phyloP scores from a whole-genome alignment of 2,329 filamentous ascomycete genomes.

The Fusarium citri region DNA sequence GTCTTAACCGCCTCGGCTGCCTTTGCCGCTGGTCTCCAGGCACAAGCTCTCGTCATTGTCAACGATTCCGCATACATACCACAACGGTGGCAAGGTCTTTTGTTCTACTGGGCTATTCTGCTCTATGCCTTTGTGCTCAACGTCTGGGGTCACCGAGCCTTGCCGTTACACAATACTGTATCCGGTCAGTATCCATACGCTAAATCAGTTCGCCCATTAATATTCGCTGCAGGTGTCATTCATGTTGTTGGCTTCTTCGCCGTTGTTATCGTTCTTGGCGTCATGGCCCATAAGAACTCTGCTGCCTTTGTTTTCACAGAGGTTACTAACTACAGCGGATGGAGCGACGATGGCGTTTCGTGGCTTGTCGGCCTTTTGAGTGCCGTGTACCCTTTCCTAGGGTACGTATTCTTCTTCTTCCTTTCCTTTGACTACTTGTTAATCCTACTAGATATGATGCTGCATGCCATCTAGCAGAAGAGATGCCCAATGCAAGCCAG shows the following conservation, averaged over 20 bases:
- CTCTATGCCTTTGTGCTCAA: conserved; percentile 54
- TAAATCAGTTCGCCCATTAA: background rate
- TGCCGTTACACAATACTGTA: conserved; percentile 52
- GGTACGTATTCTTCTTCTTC: conserved; percentile 34
- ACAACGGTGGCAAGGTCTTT: conserved; percentile 58
- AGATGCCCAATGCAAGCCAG: conserved; percentile 49
- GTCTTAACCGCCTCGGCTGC: conserved; percentile 61
- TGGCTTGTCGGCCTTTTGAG: conserved; percentile 51
- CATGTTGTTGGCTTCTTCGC: conserved; percentile 47
- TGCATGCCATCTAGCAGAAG: conserved; percentile 50
- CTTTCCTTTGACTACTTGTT: background rate
- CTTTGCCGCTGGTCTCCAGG: conserved; percentile 58
- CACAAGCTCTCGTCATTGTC: conserved; percentile 57
- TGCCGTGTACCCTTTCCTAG: conserved; percentile 50
- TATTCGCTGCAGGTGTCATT: conserved; percentile 36
- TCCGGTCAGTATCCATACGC: conserved; percentile 12
- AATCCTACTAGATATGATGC: conserved; percentile 48
- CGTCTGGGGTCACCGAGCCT: conserved; percentile 54
- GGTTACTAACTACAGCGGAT: conserved; percentile 49
- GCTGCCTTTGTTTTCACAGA: conserved; percentile 49
- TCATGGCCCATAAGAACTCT: conserved; percentile 49
- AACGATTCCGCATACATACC: conserved; percentile 56
- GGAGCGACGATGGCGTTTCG: conserved; percentile 48
- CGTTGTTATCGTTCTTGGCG: conserved; percentile 46
- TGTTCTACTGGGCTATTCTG: conserved; percentile 60